Evolutionary conservation across 495 filamentous ascomycete species (phyloP).

Genomic region (Coniosporium apollinis): DNA sequence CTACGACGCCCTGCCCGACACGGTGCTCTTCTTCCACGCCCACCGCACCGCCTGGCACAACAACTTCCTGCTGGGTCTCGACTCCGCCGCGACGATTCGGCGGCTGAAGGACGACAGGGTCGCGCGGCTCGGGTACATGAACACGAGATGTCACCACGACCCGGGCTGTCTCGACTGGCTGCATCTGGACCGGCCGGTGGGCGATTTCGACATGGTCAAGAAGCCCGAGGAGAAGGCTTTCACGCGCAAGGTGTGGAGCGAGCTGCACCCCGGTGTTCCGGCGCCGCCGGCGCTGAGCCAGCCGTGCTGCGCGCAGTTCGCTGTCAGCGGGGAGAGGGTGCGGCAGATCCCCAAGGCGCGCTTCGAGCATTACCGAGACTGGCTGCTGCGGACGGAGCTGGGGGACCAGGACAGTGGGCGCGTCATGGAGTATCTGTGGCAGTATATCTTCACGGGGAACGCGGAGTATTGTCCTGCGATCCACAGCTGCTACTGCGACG

Average conservation of each 20-base stretch:
- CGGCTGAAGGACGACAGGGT: conserved; percentile 28
- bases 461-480: conserved; percentile 44
- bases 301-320: conserved; percentile 59
- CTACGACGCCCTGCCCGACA: conserved; percentile 30
- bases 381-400: conserved; percentile 43
- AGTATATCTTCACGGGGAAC: conserved; percentile 43
- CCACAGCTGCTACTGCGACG: conserved; percentile 60
- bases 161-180: conserved; percentile 28
- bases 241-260: conserved; percentile 2
- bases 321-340: conserved; percentile 38
- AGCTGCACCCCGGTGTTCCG: conserved; percentile 13
- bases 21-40: conserved; percentile 33
- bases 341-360: conserved; percentile 29
- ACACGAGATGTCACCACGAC: conserved; percentile 29
- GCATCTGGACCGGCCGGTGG: conserved; percentile 22
- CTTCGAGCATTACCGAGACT: conserved; percentile 39
- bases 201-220: conserved; percentile 18
- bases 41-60: conserved; percentile 31
- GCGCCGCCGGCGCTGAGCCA: conserved; percentile 34
- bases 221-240: conserved; percentile 20
- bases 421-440: conserved; percentile 59
- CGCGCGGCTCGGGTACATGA: conserved; percentile 29
- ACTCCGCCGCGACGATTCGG: conserved; percentile 19
- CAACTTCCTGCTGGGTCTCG: conserved; percentile 23
- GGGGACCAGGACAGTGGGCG: conserved; percentile 41